Base-by-base conservation (phyloP, 164 flowering plant species). In the Tetrastigma voinierianum region DNA sequence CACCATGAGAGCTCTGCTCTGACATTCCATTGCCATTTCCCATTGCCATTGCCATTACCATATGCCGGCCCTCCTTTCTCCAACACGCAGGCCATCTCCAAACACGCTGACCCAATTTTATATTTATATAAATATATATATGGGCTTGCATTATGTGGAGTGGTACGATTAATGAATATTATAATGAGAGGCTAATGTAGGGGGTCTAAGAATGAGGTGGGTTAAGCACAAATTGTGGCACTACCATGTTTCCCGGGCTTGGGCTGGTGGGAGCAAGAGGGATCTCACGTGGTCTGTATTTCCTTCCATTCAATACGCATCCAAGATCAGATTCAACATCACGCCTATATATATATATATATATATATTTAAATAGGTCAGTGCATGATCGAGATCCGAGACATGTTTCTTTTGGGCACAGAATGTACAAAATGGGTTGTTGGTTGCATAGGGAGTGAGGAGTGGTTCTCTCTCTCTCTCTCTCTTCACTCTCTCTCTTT, bases 231-330 rank as follows among this genome's bases (percentile, higher is more conserved):
- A n/a, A n/a, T 32, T 0, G 40, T 4, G 6, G 3, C 3, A 32
- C 6, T 32, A 32, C 40, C 40, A 32, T 32, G 6, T 32, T 32
- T 32, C 40, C 3, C 40, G 15, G 68, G 78, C 64, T 65, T 67
- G 78, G 76, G 70, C 74, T 72, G 74, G 72, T 80, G 81, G 81
- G 69, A 75, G 70, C 80, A 82, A 59, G 72, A 62, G 73, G 70
- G 70, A 65, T 65, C 63, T 67, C 59, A 68, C 66, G 67, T 52
- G 67, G 63, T n/a, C 70, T 68, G 52, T 62, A 81, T n/a, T n/a
- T n/a, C n/a, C n/a, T n/a, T 76, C 80, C 73, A 64, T 57, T 68
- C 14, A 47, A 9, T 47, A 61, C 59, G 61, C 74, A 63, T 72
- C 59, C 71, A 67, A 72, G 58, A 59, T 17, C 56, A 56, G 32